Percentiles rank a stretch among this genome's conserved stretches.
Conservation (phyloP, 768 basidiomycete species). For the Rhodotorula babjevae region DNA sequence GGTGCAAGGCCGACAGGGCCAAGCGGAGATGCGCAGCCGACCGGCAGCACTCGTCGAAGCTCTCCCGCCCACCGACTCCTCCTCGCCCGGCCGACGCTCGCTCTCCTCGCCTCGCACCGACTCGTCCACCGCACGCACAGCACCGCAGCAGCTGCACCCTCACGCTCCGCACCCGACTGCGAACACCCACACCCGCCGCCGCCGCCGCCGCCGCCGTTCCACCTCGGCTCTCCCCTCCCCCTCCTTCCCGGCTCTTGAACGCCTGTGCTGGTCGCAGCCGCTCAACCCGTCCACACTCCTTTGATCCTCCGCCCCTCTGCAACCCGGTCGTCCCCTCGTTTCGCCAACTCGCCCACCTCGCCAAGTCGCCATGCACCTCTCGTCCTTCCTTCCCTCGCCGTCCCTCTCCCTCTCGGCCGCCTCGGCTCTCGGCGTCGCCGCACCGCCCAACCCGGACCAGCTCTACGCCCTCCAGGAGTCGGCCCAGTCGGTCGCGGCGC, state of each 20-base stretch:
- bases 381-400: neutral
- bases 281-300: neutral
- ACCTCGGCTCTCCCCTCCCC: neutral
- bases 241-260: neutral
- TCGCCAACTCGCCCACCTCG: neutral
- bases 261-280: neutral
- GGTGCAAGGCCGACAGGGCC: too few relatives aligned
- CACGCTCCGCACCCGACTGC: too few relatives aligned
- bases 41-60: too few relatives aligned
- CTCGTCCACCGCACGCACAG: too few relatives aligned
- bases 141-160: too few relatives aligned
- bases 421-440: neutral
- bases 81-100: too few relatives aligned
- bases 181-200: too few relatives aligned
- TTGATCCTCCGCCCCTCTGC: too few relatives aligned
- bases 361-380: neutral
- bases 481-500: slow-evolving; percentile 3
- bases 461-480: slow-evolving; percentile 6
- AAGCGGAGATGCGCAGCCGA: too few relatives aligned
- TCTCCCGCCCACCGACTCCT: too few relatives aligned
- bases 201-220: too few relatives aligned
- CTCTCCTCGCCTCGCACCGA: too few relatives aligned
- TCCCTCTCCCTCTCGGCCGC: neutral
- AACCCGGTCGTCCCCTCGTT: neutral
- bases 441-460: slow-evolving; percentile 20